Evolutionary conservation across 1,139 yeast genomes (phyloP).

Genomic region (Sugiyamaella pinicola): DNA sequence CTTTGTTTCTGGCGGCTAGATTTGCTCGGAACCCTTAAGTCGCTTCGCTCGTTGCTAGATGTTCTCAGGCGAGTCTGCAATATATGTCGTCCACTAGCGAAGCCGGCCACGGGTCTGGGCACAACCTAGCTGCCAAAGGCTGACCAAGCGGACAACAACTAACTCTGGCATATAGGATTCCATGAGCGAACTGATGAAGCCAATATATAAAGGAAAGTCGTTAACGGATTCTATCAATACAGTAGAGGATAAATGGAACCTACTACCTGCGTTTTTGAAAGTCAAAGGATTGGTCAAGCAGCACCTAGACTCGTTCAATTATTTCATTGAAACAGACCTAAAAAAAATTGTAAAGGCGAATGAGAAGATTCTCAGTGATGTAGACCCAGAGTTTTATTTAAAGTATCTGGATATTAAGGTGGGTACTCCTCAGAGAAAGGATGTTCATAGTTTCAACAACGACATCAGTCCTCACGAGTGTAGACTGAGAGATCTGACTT

Average conservation of each 20-base stretch:
- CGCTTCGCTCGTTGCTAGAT: no score
- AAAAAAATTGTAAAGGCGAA: slow-evolving; percentile 91
- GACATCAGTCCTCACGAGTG: slow-evolving; percentile 92
- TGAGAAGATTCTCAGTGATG: slow-evolving; percentile 86
- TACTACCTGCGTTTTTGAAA: slow-evolving; percentile 90
- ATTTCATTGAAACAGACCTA: slow-evolving; percentile 89
- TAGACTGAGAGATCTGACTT: slow-evolving; percentile 89
- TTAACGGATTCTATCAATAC: slow-evolving; percentile 87
- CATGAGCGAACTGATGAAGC: slow-evolving; percentile 72
- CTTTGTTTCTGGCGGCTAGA: neutral
- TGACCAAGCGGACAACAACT: no score
- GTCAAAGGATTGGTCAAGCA: slow-evolving; percentile 97
- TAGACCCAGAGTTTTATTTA: slow-evolving; percentile 93
- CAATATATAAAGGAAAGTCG: slow-evolving; percentile 81
- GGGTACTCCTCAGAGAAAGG: slow-evolving; percentile 58
- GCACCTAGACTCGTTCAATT: slow-evolving; percentile 94
- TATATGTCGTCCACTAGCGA: no score
- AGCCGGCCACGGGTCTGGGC: no score
- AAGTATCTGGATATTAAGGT: slow-evolving; percentile 90
- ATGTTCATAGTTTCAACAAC: slow-evolving; percentile 49
- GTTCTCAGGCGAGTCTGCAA: no score
- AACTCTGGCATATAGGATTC: slow-evolving; percentile 9
- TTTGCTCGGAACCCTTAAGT: neutral
- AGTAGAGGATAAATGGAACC: slow-evolving; percentile 92
- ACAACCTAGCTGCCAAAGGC: no score